These are phyloP conservation scores for Alternaria triticimaculans DNA, from an alignment of 2,329 filamentous ascomycete genomes.

Conservation along the genomic window DNA sequence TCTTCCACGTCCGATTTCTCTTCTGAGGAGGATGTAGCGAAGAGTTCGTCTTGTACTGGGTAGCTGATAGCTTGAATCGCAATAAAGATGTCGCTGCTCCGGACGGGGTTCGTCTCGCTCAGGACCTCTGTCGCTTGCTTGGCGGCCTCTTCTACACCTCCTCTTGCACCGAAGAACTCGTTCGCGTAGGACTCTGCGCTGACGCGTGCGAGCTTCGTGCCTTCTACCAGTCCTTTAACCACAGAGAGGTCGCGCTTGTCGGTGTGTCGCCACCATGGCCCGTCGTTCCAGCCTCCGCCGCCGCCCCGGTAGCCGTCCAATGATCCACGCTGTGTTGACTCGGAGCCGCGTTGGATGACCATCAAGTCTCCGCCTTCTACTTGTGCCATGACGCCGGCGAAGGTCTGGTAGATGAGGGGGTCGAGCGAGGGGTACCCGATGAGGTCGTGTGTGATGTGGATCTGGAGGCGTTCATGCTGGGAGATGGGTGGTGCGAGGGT, in stretches of 20 bases:
- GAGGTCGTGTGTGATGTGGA: constrained; percentile 96
- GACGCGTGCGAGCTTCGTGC: constrained; percentile 88
- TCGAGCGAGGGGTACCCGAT: constrained; percentile 94
- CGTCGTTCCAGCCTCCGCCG: constrained; percentile 82
- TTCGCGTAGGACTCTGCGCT: constrained; percentile 85
- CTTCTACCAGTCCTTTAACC: constrained; percentile 81
- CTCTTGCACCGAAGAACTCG: constrained; percentile 81
- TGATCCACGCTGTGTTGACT: constrained; percentile 73
- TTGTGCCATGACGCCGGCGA: constrained; percentile 97
- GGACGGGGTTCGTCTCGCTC: constrained; percentile 85
- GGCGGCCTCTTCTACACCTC: constrained; percentile 81
- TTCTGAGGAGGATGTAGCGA: constrained; percentile 62
- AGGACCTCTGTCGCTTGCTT: constrained; percentile 79
- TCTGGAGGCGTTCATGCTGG: constrained; percentile 93
- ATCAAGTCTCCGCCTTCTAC: constrained; percentile 95
- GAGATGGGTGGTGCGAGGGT: constrained; percentile 96
- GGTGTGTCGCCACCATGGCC: constrained; percentile 90
- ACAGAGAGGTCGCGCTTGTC: constrained; percentile 77
- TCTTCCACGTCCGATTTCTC: constrained; percentile 61
- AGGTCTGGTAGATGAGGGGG: constrained; percentile 88
- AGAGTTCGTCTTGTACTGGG: constrained; percentile 69
- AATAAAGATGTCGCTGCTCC: constrained; percentile 93
- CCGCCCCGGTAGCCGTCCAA: constrained; percentile 65
- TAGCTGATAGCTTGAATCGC: constrained; percentile 87
- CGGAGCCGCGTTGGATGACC: constrained; percentile 91